Evolutionary conservation across 768 basidiomycete genomes (phyloP), one percentile per base, ranked within the genome.

Genomic region (Suillus discolor): DNA sequence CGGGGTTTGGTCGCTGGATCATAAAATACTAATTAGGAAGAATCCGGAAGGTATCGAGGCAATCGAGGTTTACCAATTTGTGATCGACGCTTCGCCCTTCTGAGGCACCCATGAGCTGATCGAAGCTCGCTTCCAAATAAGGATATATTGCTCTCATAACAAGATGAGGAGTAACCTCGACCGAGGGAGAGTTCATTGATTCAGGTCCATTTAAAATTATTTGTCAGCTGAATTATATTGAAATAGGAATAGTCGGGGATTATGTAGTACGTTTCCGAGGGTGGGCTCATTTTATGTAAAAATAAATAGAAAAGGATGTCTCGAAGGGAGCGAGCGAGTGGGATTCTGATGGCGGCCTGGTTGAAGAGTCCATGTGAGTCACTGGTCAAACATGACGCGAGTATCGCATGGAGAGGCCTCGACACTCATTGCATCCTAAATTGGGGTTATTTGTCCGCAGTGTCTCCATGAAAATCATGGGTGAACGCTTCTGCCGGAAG

Each of bases 51-150:
- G 47, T 67, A 61, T 65, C 64, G 61, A 57, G 67, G 63, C 36
- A 65, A 66, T 63, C 66, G 68, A 67, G 68, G 68, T 53, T 60
- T 53, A 57, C 44, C 15, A 57, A 62, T 53, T 36, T 25, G 62
- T 69, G 68, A 69, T 69, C 68, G 68, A 69, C 68, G 61, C 47
- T 62, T 61, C 59, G 60, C 57, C 2, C 68, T 67, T 69, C 68
- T 67, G 63, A 69, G 68, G 68, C 67, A 67, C 68, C 59, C 66
- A 64, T 67, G 68, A 68, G 62, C 66, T 64, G 62, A 69, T 69
- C 67, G 66, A 69, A 63, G 68, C 63, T 31, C 36, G 34, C 38
- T 8, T 61, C 66, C 68, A 41, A 60, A 69, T 64, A 47, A 36
- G 42, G 68, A 3, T 53, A 67, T 62, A 69, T 69, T 69, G 65